Evolutionary conservation across 202 grass and related monocot genomes (phyloP).

Genomic region (Zizania palustris): DNA sequence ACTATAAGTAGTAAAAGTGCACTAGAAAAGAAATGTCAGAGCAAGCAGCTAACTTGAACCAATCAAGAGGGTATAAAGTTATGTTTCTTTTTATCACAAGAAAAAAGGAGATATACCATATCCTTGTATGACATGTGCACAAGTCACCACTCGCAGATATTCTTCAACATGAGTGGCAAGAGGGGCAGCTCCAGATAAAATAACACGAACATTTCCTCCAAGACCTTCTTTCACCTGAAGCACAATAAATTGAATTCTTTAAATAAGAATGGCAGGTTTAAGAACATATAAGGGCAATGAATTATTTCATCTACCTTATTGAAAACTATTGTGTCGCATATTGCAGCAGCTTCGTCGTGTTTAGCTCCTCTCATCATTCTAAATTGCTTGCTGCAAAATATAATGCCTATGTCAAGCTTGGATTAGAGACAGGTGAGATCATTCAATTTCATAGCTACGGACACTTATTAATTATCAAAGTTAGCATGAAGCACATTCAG

Average conservation of each 20-base stretch:
- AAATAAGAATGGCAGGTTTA: slow-evolving; percentile 23
- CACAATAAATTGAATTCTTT: slow-evolving; percentile 17
- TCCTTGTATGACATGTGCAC: slow-evolving; percentile 93
- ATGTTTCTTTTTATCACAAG: slow-evolving; percentile 29
- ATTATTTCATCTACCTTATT: slow-evolving; percentile 66
- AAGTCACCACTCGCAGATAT: slow-evolving; percentile 86
- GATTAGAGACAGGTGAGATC: slow-evolving; percentile 29
- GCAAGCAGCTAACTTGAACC: slow-evolving; percentile 25
- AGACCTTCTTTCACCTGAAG: slow-evolving; percentile 84
- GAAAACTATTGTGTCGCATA: slow-evolving; percentile 90
- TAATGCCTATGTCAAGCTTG: slow-evolving; percentile 21
- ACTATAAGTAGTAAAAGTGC: slow-evolving; percentile 20
- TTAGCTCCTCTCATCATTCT: slow-evolving; percentile 87
- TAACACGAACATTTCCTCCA: slow-evolving; percentile 87
- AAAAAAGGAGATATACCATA: slow-evolving; percentile 64
- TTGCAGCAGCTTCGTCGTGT: slow-evolving; percentile 74
- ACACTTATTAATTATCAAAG: slow-evolving; percentile 20
- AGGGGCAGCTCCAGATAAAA: slow-evolving; percentile 94
- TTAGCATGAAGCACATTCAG: slow-evolving; percentile 7
- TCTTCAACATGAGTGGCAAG: slow-evolving; percentile 83
- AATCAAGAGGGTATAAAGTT: slow-evolving; percentile 13
- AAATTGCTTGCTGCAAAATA: slow-evolving; percentile 77
- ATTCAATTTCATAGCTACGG: background rate
- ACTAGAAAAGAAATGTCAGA: slow-evolving; percentile 24
- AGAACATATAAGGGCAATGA: slow-evolving; percentile 33